These are phyloP conservation scores for Jatropha multifida DNA, from an alignment of 441 rosid genomes.

Conservation along the genomic window DNA sequence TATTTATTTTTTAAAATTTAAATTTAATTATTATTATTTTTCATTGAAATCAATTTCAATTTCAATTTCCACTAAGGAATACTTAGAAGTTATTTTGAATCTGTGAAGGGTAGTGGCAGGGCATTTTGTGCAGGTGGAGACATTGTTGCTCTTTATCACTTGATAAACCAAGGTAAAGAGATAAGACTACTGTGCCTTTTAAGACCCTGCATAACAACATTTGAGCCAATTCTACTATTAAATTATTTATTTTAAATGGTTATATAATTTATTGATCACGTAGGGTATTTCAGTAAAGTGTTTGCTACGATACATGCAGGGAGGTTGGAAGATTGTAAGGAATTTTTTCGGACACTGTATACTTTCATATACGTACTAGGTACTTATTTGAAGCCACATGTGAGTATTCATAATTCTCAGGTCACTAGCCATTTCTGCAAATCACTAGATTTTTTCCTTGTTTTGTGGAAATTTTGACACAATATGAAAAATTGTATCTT, in stretches of 20 bases:
- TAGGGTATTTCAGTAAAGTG: not conserved
- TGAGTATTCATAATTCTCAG: slow-evolving; percentile 36
- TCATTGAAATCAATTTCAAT: not conserved
- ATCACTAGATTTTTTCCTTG: not conserved
- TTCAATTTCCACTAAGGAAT: not conserved
- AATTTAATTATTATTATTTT: no score
- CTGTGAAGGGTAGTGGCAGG: slow-evolving; percentile 87
- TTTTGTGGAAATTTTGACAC: not conserved
- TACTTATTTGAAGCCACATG: slow-evolving; percentile 73
- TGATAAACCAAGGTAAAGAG: slow-evolving; percentile 59
- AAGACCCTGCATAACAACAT: not conserved
- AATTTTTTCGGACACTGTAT: slow-evolving; percentile 60
- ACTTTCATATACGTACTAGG: slow-evolving; percentile 55
- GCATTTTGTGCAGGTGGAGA: slow-evolving; percentile 99
- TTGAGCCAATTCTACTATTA: not conserved
- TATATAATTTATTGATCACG: not conserved
- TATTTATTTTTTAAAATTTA: not conserved
- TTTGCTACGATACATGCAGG: slow-evolving; percentile 48
- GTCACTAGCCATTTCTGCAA: not conserved
- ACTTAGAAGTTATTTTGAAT: slow-evolving; percentile 13
- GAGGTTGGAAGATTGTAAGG: slow-evolving; percentile 57
- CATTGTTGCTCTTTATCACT: slow-evolving; percentile 61
- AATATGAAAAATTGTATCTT: not conserved
- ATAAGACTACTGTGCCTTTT: not conserved
- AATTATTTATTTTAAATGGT: not conserved